Conservation (phyloP, 2,329 filamentous ascomycete genomes). For the Colletotrichum tofieldiae region DNA sequence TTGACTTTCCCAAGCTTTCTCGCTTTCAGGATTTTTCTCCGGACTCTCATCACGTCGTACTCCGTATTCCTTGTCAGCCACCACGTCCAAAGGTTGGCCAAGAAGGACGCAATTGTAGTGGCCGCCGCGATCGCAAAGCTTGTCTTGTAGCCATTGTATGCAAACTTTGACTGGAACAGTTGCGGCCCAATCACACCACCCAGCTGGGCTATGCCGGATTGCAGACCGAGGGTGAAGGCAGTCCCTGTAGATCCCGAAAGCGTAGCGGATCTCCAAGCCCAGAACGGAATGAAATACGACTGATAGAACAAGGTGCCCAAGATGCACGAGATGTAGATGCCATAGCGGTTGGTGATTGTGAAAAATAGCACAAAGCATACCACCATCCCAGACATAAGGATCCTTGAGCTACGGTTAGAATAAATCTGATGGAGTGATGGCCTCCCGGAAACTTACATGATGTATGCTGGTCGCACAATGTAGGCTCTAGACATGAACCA, state of each 20-base stretch:
- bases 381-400: constrained; percentile 58
- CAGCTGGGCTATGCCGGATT: constrained; percentile 60
- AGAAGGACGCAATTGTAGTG: constrained; percentile 45
- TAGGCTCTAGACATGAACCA: constrained; percentile 56
- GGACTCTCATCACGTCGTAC: constrained; percentile 46
- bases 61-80: constrained; percentile 48
- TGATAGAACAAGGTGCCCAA: constrained; percentile 61
- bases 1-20: constrained; percentile 39
- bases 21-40: constrained; percentile 42
- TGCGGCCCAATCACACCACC: constrained; percentile 63
- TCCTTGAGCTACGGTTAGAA: constrained; percentile 8
- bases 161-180: constrained; percentile 59
- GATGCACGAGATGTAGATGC: constrained; percentile 61
- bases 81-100: constrained; percentile 48
- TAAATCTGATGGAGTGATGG: too few species aligned
- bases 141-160: constrained; percentile 52
- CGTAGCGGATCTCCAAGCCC: constrained; percentile 61
- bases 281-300: constrained; percentile 62
- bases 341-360: constrained; percentile 54
- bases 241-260: constrained; percentile 60
- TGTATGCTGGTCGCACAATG: constrained; percentile 56
- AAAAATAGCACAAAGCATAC: constrained; percentile 61
- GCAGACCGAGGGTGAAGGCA: constrained; percentile 61
- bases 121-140: constrained; percentile 48
- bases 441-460: constrained; percentile 48